These are phyloP conservation scores for Peronospora destructor DNA, from an alignment of 352 stramenopile genomes.

Conservation along the genomic window DNA sequence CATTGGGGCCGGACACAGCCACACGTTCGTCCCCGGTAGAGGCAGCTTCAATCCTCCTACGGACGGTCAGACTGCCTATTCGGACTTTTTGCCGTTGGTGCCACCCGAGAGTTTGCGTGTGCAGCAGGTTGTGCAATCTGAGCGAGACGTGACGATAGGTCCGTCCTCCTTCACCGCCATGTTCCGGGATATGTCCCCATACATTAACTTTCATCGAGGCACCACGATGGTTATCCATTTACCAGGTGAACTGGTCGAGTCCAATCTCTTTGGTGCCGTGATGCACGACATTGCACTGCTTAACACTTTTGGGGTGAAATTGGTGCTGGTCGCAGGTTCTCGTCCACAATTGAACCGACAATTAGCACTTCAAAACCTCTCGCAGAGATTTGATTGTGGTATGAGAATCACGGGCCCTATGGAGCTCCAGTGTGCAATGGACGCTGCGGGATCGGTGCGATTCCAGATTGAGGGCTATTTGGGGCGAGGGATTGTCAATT, in stretches of 20 bases:
- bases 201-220: slow-evolving; percentile 96
- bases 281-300: slow-evolving; percentile 94
- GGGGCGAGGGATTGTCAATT: slow-evolving; percentile 80
- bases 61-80: slow-evolving; percentile 20
- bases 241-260: slow-evolving; percentile 90
- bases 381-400: slow-evolving; percentile 64
- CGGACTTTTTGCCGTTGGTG: slow-evolving; percentile 68
- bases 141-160: slow-evolving; percentile 14
- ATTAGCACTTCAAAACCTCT: slow-evolving; percentile 61
- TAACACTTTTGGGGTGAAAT: slow-evolving; percentile 91
- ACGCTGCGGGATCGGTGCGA: slow-evolving; percentile 88
- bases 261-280: slow-evolving; percentile 86
- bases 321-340: slow-evolving; percentile 93
- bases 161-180: slow-evolving; percentile 83
- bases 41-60: slow-evolving; percentile 2
- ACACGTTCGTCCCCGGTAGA: slow-evolving; percentile 2
- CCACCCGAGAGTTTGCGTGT: slow-evolving; percentile 72
- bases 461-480: slow-evolving; percentile 87
- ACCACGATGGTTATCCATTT: slow-evolving; percentile 95
- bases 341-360: slow-evolving; percentile 92
- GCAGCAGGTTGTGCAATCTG: slow-evolving; percentile 22
- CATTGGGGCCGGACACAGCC: slow-evolving; percentile 5
- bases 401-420: slow-evolving; percentile 90
- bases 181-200: slow-evolving; percentile 94
- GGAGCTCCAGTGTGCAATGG: slow-evolving; percentile 90